Conservation (phyloP, 164 flowering plant genomes). For the Stephania cephalantha region DNA sequence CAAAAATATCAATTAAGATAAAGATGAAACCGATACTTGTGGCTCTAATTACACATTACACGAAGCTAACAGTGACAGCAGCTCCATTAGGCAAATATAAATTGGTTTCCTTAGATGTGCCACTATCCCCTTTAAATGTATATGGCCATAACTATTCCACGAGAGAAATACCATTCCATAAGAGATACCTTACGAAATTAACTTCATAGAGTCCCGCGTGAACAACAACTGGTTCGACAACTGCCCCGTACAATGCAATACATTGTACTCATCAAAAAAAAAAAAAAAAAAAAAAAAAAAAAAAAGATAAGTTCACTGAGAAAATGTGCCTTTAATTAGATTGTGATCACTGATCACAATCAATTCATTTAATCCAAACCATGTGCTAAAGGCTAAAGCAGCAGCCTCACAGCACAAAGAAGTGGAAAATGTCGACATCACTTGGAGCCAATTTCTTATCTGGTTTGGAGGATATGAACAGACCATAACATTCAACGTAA, state of each 20-base stretch:
- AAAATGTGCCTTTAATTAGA: neutral
- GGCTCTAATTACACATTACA: neutral
- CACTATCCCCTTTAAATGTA: neutral
- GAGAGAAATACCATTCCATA: too few species aligned
- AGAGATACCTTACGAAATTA: too few species aligned
- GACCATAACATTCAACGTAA: too few species aligned
- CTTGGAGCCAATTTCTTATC: neutral
- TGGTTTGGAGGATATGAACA: neutral
- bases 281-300: neutral
- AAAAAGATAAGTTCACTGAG: neutral
- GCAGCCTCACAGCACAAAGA: neutral
- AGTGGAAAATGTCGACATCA: neutral
- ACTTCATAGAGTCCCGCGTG: too few species aligned
- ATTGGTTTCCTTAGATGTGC: neutral
- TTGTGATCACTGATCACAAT: neutral
- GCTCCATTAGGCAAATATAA: neutral
- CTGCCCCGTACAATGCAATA: too few species aligned
- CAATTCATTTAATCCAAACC: neutral
- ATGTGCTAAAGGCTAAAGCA: neutral
- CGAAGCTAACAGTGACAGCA: neutral
- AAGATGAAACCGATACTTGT: neutral
- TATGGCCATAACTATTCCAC: too few species aligned
- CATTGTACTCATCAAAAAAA: too few species aligned
- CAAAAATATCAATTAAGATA: neutral
- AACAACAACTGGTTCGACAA: too few species aligned